Base-by-base conservation (phyloP, 495 filamentous ascomycete species). In the Jackrogersella multiformis region DNA sequence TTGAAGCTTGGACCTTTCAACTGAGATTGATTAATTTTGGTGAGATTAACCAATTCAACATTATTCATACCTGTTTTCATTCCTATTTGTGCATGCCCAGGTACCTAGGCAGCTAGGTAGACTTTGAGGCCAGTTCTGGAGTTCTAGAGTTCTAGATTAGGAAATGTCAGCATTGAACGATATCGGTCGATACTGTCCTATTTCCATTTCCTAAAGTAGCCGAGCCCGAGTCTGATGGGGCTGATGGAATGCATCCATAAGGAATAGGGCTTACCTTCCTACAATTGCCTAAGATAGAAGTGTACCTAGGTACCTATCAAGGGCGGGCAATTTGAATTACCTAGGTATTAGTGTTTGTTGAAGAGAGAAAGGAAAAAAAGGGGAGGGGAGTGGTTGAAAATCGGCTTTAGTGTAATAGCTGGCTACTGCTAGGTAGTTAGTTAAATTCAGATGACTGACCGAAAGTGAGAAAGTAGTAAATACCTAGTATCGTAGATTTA, bases 151-250 rank as follows among this genome's bases (percentile, higher is more conserved):
- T 28, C 24, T 49, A n/a, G 13, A 32, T 49, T 49, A 30, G 45
- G 24, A 49, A 49, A 49, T 49, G 45, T 49, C 45, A 49, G 45
- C 26, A 49, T 32, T 49, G 45, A 49, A 49, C 26, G 45, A 32
- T 49, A 13, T 30, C 45, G 15, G 26, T 49, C 45, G 45, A 49
- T 32, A 1, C n/a, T 49, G 26, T 32, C n/a, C 15, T 26, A 49
- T 49, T 26, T n/a, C 42, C 12, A 49, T 32, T 49, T 49, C 45
- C 26, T 30, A 49, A 49, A 26, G 45, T 15, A 49, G 18, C n/a
- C 6, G 45, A 32, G 24, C 20, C 23, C 24, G 44, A 24, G 30
- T 30, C 12, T 48, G 13, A 28, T 10, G 15, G 45, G 45, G 45
- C 13, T 18, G 45, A 32, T 49, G 32, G 36, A 48, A 18, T 32